Percentiles rank a stretch among this genome's conserved stretches.
phyloP scores from a whole-genome alignment of 495 filamentous ascomycete species.

The Articulospora tetracladia region DNA sequence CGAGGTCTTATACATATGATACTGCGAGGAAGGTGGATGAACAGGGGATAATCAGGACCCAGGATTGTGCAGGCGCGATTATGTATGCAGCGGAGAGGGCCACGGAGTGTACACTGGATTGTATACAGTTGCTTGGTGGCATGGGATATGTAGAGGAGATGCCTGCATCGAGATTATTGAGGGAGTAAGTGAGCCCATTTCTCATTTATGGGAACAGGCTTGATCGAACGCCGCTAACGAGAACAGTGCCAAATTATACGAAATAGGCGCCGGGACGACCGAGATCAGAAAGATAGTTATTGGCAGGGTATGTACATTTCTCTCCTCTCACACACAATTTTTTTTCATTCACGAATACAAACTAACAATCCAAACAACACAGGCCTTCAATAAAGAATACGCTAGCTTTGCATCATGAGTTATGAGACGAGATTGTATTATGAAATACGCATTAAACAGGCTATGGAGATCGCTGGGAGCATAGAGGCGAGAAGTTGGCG shows the following conservation, averaged over 20 bases:
- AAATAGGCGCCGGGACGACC: slow-evolving; percentile 95
- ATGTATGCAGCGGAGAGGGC: slow-evolving; percentile 92
- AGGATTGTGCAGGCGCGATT: slow-evolving; percentile 94
- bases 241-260: slow-evolving; percentile 66
- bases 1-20: slow-evolving; percentile 72
- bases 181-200: slow-evolving; percentile 52
- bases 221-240: no score
- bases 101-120: slow-evolving; percentile 83
- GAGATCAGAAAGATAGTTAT: slow-evolving; percentile 95
- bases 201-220: not conserved
- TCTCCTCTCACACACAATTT: no score
- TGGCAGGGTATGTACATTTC: slow-evolving; percentile 48
- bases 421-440: not conserved
- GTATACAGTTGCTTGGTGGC: slow-evolving; percentile 91
- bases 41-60: slow-evolving; percentile 64
- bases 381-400: slow-evolving; percentile 88
- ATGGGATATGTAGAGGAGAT: slow-evolving; percentile 98
- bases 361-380: no score
- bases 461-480: no score
- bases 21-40: slow-evolving; percentile 76
- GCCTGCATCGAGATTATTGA: slow-evolving; percentile 75
- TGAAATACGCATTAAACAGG: no score
- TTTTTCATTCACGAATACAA: not conserved
- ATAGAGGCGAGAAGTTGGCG: no score
- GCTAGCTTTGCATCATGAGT: slow-evolving; percentile 31